Evolutionary conservation across 345 rosid species (phyloP), one percentile per base, ranked within the genome.

Genomic region (Pistacia vera): DNA sequence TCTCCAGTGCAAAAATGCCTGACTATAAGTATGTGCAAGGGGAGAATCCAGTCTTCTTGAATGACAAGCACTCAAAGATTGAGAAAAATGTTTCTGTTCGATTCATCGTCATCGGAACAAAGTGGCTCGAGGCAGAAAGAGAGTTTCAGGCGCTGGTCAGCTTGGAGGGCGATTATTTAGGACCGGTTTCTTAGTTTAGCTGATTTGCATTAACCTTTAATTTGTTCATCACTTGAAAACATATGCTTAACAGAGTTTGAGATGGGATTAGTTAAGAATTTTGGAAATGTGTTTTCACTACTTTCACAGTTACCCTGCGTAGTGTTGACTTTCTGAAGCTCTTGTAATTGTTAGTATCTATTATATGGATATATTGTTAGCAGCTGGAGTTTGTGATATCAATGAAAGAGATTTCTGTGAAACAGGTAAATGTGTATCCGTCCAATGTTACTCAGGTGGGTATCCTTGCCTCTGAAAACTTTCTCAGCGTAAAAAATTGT

Each of bases 131-230:
- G 78, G 88, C 84, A 2, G 95, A 93, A 73, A 85, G 94, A 81
- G 98, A 93, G 63, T 90, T 93, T 77, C 99, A 84, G 86, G 99
- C 90, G 0, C 55, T 92, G 80, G 97, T 88, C 54, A 87, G 98
- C 77, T 80, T 93, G 85, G 95, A 92, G 78, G 95, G 94, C 8
- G 96, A 92, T 81, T 86, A 77, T 78, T 89, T 93, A 25, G 95
- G 97, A 54, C 97, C 97, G 0, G 70, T 90, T 49, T 85, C 85
- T 8, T 65, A 54, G 76, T 66, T 56, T 22, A 63, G 22, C 46
- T 63, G 3, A 3, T 30, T 11, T 13, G 38, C 44, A 1, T 1
- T 61, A 16, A 28, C 75, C 38, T 48, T 49, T 10, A n/a, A 7
- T 2, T 9, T 58, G 10, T 41, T 0, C 11, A 22, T 22, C 8